Evolutionary conservation across 331 rosid species (phyloP).

Genomic region (Pyracantha coccinea): DNA sequence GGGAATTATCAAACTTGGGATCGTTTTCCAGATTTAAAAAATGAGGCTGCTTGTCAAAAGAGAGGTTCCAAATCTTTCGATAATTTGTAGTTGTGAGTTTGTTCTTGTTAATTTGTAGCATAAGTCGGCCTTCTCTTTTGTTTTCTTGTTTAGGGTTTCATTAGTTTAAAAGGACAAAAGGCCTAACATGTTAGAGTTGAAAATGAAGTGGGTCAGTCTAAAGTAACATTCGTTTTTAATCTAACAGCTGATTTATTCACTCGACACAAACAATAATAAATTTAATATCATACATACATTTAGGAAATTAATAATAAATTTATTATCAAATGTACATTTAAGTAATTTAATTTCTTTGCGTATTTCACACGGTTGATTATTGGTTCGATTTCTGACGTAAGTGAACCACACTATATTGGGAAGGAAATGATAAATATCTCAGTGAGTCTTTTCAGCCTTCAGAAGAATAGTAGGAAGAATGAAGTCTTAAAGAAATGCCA

Average conservation of each 20-base stretch:
- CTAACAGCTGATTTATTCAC: no score
- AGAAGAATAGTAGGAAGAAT: no score
- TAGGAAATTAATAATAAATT: no score
- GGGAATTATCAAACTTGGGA: neutral
- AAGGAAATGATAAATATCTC: accelerated
- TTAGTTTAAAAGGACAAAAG: neutral
- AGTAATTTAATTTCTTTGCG: no score
- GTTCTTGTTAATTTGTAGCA: neutral
- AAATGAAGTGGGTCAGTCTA: neutral
- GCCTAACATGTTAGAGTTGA: neutral
- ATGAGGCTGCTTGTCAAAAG: neutral
- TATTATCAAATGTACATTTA: no score
- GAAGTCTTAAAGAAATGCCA: no score
- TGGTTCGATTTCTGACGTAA: accelerated
- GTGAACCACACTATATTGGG: no score
- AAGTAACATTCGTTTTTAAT: no score
- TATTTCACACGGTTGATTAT: no score
- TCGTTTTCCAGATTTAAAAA: neutral
- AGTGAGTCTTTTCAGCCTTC: accelerated
- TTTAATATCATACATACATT: no score
- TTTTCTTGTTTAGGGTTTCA: neutral
- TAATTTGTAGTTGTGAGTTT: neutral
- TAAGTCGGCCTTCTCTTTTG: no score
- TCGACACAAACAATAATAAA: no score
- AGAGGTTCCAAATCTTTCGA: neutral